Base-by-base conservation (phyloP, 2,329 filamentous ascomycete genomes). In the Neoascochyta sp. region DNA sequence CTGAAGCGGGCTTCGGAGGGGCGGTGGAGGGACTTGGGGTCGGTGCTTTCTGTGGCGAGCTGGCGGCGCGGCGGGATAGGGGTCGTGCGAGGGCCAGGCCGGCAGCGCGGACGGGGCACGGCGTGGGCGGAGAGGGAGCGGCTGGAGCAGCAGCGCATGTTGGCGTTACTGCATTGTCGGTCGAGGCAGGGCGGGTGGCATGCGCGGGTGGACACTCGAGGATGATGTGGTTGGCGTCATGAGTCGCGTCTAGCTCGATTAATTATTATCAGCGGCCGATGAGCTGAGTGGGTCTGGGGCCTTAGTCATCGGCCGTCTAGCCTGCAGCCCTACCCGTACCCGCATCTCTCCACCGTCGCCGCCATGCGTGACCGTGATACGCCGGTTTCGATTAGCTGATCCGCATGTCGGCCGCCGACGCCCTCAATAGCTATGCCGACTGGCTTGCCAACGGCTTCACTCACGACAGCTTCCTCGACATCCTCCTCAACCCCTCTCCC, bases 1-100 rank as follows among this genome's bases (percentile, higher is more conserved):
- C 93, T 98, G 69, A 83, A 86, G 45, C 92, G 80, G 27, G 86
- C 71, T 34, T 74, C 65, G 5, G 69, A 65, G n/a, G 63, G 51
- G 16, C 65, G n/a, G n/a, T n/a, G n/a, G n/a, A n/a, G n/a, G n/a
- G n/a, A n/a, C n/a, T n/a, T n/a, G n/a, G n/a, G n/a, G n/a, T n/a
- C n/a, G n/a, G n/a, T n/a, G n/a, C n/a, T n/a, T n/a, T n/a, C n/a
- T n/a, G n/a, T n/a, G n/a, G n/a, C n/a, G n/a, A n/a, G n/a, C n/a
- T n/a, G n/a, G n/a, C n/a, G n/a, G 45, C 25, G 34, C 30, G 22
- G 31, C 37, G 30, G 33, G 36, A 29, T 36, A 43, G 30, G 43
- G 35, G 18, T 18, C 25, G 41, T 17, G n/a, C 34, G 30, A 16
- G 42, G n/a, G 20, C 20, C 22, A 12, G 37, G 42, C 21, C 43